A percentile compares a stretch with the other conserved stretches of the same genome.
Evolutionary conservation across 192 early-diverging fungal genomes (phyloP).

Genomic region (Coemansia sp.): DNA sequence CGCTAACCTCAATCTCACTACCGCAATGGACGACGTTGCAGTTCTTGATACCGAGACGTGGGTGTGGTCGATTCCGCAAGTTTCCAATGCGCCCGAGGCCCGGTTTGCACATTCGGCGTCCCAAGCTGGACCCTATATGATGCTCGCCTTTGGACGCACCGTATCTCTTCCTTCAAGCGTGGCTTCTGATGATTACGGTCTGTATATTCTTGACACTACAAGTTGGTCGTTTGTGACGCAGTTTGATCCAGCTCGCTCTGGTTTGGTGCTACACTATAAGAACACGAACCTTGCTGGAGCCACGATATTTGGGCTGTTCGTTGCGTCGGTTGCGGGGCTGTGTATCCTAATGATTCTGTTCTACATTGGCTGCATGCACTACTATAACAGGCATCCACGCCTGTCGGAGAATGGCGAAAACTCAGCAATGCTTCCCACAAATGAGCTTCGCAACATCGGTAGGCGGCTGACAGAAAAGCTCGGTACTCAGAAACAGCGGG

Average conservation of each 20-base stretch:
- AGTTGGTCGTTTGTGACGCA: constrained; percentile 36
- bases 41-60: constrained; percentile 48
- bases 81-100: constrained; percentile 15
- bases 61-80: constrained; percentile 29
- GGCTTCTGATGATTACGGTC: constrained; percentile 20
- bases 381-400: constrained; percentile 44
- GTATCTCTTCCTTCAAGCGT: not conserved
- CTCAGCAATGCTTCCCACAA: constrained; percentile 26
- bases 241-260: constrained; percentile 30
- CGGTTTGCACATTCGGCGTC: constrained; percentile 43
- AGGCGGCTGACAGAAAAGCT: constrained; percentile 32
- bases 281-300: constrained; percentile 25
- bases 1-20: constrained; percentile 20
- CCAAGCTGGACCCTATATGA: constrained; percentile 44
- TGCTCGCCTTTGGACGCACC: constrained; percentile 36
- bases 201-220: constrained; percentile 44
- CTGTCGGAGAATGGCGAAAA: constrained; percentile 26
- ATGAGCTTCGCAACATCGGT: constrained; percentile 37
- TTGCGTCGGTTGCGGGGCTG: constrained; percentile 31
- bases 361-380: constrained; percentile 42
- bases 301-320: constrained; percentile 46
- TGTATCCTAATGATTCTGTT: constrained; percentile 28
- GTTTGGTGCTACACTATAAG: constrained; percentile 22
- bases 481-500: constrained; percentile 13
- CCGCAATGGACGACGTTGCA: constrained; percentile 42